Evolutionary conservation across 2,329 filamentous ascomycete genomes (phyloP).

Genomic region (Diaporthe citriasiana): DNA sequence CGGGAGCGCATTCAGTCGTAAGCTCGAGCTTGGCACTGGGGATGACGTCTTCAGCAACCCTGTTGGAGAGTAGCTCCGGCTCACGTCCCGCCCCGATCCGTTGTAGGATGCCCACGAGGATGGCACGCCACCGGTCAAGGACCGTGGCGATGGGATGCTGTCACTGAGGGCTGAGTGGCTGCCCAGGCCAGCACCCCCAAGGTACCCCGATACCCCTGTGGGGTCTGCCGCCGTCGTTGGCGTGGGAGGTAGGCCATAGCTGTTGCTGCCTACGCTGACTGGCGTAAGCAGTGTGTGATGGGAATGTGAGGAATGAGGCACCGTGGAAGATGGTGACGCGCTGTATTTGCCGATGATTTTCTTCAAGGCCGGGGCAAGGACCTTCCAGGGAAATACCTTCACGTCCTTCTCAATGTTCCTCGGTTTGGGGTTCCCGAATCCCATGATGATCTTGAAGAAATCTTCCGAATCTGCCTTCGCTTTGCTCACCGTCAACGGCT

Average conservation of each 20-base stretch:
- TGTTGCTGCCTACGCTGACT: conserved; percentile 54
- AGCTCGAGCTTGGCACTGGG: conserved; percentile 36
- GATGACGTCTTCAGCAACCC: conserved; percentile 41
- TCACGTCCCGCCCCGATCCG: conserved; percentile 35
- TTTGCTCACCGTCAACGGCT: conserved; percentile 93
- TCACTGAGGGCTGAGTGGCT: conserved; percentile 61
- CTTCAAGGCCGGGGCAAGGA: conserved; percentile 87
- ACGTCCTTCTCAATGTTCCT: conserved; percentile 99
- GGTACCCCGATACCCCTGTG: conserved; percentile 56
- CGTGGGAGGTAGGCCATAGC: conserved; percentile 63
- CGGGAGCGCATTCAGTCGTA: conserved; percentile 41
- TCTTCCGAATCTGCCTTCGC: conserved; percentile 92
- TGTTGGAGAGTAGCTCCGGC: conserved; percentile 39
- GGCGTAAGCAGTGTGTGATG: conserved; percentile 57
- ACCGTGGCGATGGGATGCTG: conserved; percentile 41
- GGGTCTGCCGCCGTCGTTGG: conserved; percentile 56
- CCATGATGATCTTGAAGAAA: conserved; percentile 99
- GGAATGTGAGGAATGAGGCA: conserved; percentile 43
- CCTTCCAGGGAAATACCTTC: conserved; percentile 98
- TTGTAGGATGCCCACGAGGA: conserved; percentile 40
- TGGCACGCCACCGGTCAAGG: conserved; percentile 39
- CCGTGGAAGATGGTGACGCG: conserved; percentile 51
- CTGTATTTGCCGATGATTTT: conserved; percentile 99
- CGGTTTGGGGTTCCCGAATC: conserved; percentile 93
- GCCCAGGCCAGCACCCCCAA: conserved; percentile 53